These are phyloP conservation scores for Aspergillus sp. DNA, from an alignment of 2,329 filamentous ascomycete genomes.

Conservation along the genomic window DNA sequence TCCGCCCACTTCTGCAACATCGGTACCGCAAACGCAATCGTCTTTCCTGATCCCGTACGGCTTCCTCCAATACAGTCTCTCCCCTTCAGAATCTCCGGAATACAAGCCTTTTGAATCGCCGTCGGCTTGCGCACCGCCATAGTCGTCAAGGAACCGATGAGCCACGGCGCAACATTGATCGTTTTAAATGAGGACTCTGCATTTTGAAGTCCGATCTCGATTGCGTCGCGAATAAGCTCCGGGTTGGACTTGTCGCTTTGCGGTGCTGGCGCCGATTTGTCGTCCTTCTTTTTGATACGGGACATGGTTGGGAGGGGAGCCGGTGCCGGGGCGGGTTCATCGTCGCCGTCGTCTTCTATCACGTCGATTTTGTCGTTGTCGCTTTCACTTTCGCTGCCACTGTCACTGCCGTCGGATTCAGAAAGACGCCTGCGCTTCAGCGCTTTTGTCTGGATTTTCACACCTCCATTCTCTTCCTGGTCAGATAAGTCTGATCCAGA, in stretches of 20 bases:
- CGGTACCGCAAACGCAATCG: conserved; percentile 87
- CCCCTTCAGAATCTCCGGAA: conserved; percentile 85
- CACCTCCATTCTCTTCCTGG: conserved; percentile 12
- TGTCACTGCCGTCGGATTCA: conserved; percentile 13
- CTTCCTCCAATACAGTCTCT: conserved; percentile 93
- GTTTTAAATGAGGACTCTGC: conserved; percentile 57
- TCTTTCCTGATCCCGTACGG: conserved; percentile 94
- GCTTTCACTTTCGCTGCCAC: neutral
- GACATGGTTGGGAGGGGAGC: conserved; percentile 32
- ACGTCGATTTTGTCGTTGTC: neutral
- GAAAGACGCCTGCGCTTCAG: conserved; percentile 36
- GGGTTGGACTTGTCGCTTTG: conserved; percentile 24
- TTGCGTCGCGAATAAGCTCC: conserved; percentile 33
- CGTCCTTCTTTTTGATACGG: conserved; percentile 36
- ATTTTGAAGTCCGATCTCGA: conserved; percentile 40
- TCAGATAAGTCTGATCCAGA: conserved; percentile 12
- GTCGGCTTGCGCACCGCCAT: conserved; percentile 85
- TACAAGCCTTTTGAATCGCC: conserved; percentile 85
- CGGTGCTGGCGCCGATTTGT: conserved; percentile 10
- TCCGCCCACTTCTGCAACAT: conserved; percentile 90
- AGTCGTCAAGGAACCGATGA: conserved; percentile 67
- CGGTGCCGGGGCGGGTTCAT: conserved; percentile 16
- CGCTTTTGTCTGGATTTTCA: conserved; percentile 22
- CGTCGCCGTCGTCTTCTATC: neutral
- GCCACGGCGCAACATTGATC: conserved; percentile 74